Conservation (phyloP, 2,329 filamentous ascomycete species). For the Triangularia setosa region DNA sequence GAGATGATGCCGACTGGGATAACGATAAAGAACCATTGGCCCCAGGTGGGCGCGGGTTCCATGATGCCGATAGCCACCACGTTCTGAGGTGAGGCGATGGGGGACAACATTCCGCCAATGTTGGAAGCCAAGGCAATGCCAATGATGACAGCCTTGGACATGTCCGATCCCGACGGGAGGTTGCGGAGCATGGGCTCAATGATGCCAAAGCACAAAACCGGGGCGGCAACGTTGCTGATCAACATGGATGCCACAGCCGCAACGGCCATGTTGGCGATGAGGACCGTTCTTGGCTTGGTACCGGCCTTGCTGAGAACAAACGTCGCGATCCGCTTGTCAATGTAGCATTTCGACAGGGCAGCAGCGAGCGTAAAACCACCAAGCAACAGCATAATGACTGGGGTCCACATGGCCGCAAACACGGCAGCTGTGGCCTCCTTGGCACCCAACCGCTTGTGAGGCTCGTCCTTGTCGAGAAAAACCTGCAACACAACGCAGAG, state of each 20-base stretch:
- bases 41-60: constrained; percentile 86
- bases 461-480: constrained; percentile 68
- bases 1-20: constrained; percentile 89
- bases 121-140: constrained; percentile 94
- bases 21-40: constrained; percentile 93
- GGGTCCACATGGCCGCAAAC: constrained; percentile 97
- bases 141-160: constrained; percentile 92
- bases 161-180: constrained; percentile 80
- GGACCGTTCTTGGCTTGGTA: constrained; percentile 80
- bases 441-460: constrained; percentile 67
- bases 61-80: constrained; percentile 96
- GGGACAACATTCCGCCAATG: constrained; percentile 92
- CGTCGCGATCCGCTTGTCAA: constrained; percentile 94
- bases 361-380: constrained; percentile 96
- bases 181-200: constrained; percentile 97
- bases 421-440: constrained; percentile 79
- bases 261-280: constrained; percentile 98
- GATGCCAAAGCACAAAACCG: constrained; percentile 95
- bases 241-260: constrained; percentile 98
- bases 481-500: constrained; percentile 83
- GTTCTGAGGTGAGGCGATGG: constrained; percentile 96
- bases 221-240: constrained; percentile 96
- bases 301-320: constrained; percentile 95
- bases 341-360: constrained; percentile 92
- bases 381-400: constrained; percentile 95